These are phyloP conservation scores for Podospora conica DNA, from an alignment of 495 filamentous ascomycete species.

Conservation along the genomic window DNA sequence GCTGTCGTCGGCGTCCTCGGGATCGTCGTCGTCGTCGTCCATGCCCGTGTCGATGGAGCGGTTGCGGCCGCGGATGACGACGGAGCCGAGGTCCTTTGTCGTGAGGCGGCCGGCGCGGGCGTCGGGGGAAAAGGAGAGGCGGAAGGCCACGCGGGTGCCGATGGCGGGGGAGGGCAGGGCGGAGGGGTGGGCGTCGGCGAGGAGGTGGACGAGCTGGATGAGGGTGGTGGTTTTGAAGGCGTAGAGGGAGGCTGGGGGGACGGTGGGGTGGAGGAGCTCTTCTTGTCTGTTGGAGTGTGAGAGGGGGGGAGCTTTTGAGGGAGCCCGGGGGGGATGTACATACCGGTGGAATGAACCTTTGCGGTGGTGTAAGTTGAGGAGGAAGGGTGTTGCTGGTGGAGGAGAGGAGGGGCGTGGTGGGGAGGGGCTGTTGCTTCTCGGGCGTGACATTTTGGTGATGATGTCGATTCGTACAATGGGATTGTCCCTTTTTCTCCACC, in stretches of 20 bases:
- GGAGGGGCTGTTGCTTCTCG: background rate
- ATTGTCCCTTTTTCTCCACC: background rate
- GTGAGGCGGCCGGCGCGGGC: constrained; percentile 56
- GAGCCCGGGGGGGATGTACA: constrained; percentile 13
- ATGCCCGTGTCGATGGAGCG: constrained; percentile 29
- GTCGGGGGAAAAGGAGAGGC: constrained; percentile 80
- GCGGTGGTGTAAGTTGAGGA: constrained; percentile 85
- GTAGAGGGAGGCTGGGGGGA: constrained; percentile 76
- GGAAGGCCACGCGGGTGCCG: constrained; percentile 79
- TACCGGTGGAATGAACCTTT: constrained; percentile 67
- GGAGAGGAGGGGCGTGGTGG: background rate
- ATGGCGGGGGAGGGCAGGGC: constrained; percentile 69
- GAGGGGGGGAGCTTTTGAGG: constrained; percentile 1
- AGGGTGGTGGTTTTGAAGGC: constrained; percentile 84
- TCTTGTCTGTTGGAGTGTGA: constrained; percentile 44
- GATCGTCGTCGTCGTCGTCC: background rate
- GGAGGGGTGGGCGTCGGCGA: constrained; percentile 33
- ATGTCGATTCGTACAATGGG: background rate
- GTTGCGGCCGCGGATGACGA: constrained; percentile 57
- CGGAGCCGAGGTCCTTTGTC: constrained; percentile 70
- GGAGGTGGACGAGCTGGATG: constrained; percentile 65
- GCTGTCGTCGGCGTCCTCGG: constrained; percentile 22
- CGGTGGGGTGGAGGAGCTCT: constrained; percentile 52
- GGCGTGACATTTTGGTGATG: background rate
- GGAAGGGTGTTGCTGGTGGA: constrained; percentile 57